phyloP scores from a whole-genome alignment of 805 yeast species.

The Soucietia sequanensis region DNA sequence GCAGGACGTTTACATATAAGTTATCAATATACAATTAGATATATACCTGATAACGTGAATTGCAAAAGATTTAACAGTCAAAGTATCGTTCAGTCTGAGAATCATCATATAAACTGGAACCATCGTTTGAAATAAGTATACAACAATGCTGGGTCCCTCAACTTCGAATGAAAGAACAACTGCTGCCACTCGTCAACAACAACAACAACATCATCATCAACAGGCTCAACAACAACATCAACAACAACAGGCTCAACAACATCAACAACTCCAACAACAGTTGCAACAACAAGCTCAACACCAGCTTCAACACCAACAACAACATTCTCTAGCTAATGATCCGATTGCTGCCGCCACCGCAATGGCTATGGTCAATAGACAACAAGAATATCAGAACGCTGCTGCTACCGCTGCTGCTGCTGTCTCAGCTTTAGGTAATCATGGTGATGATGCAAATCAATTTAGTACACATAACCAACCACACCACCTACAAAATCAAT shows the following conservation, averaged over 20 bases:
- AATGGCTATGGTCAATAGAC: conserved; percentile 7
- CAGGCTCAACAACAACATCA: conserved; percentile 14
- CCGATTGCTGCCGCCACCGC: conserved; percentile 7
- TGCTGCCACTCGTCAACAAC: conserved; percentile 12
- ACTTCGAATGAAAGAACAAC: conserved; percentile 30
- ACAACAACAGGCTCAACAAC: conserved; percentile 10
- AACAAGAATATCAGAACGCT: conserved; percentile 7
- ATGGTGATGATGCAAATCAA: conserved; percentile 4
- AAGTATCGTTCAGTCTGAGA: too few relatives aligned
- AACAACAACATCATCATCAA: conserved; percentile 9
- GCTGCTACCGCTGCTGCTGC: conserved; percentile 6
- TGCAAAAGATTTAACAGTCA: too few relatives aligned
- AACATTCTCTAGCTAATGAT: conserved; percentile 8
- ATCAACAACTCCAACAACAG: too few relatives aligned
- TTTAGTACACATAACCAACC: not conserved
- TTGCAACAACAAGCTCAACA: conserved; percentile 13
- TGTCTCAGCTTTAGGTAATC: conserved; percentile 1
- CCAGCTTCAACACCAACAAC: conserved; percentile 9
- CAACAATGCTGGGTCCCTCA: conserved; percentile 28
- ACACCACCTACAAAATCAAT: not conserved
- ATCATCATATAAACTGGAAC: too few relatives aligned
- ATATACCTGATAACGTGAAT: too few relatives aligned
- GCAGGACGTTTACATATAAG: too few relatives aligned
- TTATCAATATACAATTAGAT: too few relatives aligned
- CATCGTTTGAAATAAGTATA: too few relatives aligned